Evolutionary conservation across 331 rosid species (phyloP).

Genomic region (Malus hybrid): DNA sequence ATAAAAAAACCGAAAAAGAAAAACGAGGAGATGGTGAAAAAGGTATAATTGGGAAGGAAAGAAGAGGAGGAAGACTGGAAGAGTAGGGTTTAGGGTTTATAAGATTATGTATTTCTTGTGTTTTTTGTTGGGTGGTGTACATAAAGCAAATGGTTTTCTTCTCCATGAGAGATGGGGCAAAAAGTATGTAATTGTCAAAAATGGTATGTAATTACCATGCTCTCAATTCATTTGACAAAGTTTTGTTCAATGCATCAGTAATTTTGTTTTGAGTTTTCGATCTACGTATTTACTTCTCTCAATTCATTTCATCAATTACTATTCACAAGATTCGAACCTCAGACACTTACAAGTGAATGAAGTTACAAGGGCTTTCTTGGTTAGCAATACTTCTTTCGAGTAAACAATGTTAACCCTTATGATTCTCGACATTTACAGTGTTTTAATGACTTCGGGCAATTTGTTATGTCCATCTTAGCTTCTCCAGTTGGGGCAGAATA

Average conservation of each 20-base stretch:
- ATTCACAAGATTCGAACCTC: too few species aligned
- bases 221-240: constrained; percentile 38
- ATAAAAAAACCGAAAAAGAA: constrained; percentile 17
- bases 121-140: constrained; percentile 48
- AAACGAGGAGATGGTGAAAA: constrained; percentile 34
- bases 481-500: constrained; percentile 84
- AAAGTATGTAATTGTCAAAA: constrained; percentile 29
- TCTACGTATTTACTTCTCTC: too few species aligned
- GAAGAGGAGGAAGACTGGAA: constrained; percentile 26
- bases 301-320: too few species aligned
- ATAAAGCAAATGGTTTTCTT: constrained; percentile 30
- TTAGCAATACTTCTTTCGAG: too few species aligned
- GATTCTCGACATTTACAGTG: too few species aligned
- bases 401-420: too few species aligned
- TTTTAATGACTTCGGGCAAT: constrained; percentile 62
- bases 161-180: constrained; percentile 25
- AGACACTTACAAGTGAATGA: too few species aligned
- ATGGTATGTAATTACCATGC: constrained; percentile 34
- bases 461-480: constrained; percentile 90
- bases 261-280: not conserved
- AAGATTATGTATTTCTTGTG: constrained; percentile 35
- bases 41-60: constrained; percentile 28
- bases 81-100: constrained; percentile 35
- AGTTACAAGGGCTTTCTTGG: too few species aligned
- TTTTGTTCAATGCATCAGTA: constrained; percentile 1